Base-by-base conservation (phyloP, 257 asterid species). In the Capsicum baccatum region DNA sequence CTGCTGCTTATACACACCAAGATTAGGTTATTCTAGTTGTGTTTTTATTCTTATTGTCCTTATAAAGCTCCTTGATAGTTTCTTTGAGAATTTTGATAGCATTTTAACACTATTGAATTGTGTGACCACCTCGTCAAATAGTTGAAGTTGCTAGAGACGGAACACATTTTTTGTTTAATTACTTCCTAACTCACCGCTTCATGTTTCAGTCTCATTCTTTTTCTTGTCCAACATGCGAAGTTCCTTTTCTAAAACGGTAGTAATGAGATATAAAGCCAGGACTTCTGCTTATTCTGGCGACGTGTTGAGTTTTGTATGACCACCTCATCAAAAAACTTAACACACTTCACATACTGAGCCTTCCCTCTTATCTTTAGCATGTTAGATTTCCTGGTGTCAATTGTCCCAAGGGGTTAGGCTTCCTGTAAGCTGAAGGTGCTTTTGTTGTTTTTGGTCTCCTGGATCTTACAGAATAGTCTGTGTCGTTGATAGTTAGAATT, bases 321-420 rank as follows among this genome's bases (percentile, higher is more conserved):
- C 44, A 21, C 47, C 44, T 50, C 60, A 73, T 48, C 21, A 74
- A 50, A 21, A 2, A 3, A 50, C 12, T 39, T 39, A 39, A 16
- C 60, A 21, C 19, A 71, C 58, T n/a, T 71, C 60, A 74, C 47
- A 21, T 50, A 21, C 80, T 74, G 47, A 12, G 42, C 37, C 35
- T 21, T 12, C 80, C 62, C 47, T 74, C 19, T 50, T 50, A 3
- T 74, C 37, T 74, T 74, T 11, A 19, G 42, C 80, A 50, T 19
- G 21, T 12, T 74, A 50, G 35, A 13, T 74, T 74, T 52, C 42
- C 57, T 21, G 39, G 13, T 74, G 19, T 74, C 80, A 50, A 50
- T 74, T 50, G 80, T 74, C 62, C 62, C 80, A 13, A 74, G 44
- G 59, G 44, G 39, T 74, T 48, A 74, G 62, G 60, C 60, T 8